Evolutionary conservation across 306 rosid species (phyloP).

Genomic region (Prunus mongolica): DNA sequence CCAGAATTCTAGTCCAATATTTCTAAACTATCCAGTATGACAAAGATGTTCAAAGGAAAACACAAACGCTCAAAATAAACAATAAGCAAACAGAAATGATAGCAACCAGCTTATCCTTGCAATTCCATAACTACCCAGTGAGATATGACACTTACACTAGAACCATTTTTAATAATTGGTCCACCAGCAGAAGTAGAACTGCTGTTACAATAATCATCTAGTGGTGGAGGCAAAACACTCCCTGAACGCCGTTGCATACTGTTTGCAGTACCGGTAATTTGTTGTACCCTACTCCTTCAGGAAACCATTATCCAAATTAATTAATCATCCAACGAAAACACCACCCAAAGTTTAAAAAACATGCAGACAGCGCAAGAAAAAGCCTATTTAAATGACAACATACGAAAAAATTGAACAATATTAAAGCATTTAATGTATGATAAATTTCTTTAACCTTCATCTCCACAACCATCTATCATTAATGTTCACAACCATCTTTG

Average conservation of each 20-base stretch:
- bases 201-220: slow-evolving; percentile 52
- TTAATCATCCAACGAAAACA: slow-evolving; percentile 23
- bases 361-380: not conserved
- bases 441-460: not conserved
- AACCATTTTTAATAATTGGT: slow-evolving; percentile 45
- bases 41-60: not conserved
- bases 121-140: not conserved
- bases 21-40: not conserved
- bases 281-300: slow-evolving; percentile 78
- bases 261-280: slow-evolving; percentile 69
- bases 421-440: not conserved
- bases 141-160: slow-evolving; percentile 52
- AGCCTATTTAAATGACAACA: not conserved
- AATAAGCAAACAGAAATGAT: not conserved
- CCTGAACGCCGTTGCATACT: slow-evolving; percentile 73
- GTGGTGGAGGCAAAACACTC: slow-evolving; percentile 70
- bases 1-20: not conserved
- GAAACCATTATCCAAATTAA: slow-evolving; percentile 37
- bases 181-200: slow-evolving; percentile 52
- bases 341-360: slow-evolving; percentile 11
- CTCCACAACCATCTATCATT: not conserved
- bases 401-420: not conserved
- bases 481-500: not conserved
- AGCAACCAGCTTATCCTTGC: not conserved
- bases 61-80: not conserved